These are phyloP conservation scores for Chrysosporium queenslandicum DNA, from an alignment of 2,329 filamentous ascomycete genomes.

Conservation along the genomic window DNA sequence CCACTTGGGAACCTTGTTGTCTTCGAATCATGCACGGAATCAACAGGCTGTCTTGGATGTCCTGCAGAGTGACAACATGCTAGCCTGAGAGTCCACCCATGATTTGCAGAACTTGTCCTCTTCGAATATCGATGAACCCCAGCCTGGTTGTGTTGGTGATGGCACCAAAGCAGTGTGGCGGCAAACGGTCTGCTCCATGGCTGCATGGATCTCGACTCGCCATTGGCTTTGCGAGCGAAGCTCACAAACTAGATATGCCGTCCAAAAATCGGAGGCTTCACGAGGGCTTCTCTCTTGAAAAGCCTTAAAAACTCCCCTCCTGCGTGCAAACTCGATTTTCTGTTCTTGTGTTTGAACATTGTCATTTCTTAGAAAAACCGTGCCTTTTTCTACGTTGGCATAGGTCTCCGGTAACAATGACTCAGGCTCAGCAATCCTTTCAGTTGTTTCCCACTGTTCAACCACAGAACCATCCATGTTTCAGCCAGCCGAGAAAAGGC, in stretches of 20 bases:
- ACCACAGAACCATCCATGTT: conserved; percentile 21
- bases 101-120: conserved; percentile 7
- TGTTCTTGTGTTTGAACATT: not conserved
- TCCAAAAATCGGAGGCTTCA: not conserved
- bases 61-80: conserved; percentile 4
- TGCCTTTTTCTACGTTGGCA: not conserved
- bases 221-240: conserved; percentile 3
- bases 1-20: not conserved
- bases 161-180: not conserved
- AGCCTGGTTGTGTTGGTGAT: not conserved
- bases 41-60: not conserved
- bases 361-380: not conserved
- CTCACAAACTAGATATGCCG: not conserved
- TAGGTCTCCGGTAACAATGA: not conserved
- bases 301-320: not conserved
- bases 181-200: conserved; percentile 5
- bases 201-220: not conserved
- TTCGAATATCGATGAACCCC: no score
- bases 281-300: not conserved
- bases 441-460: conserved; percentile 34
- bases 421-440: conserved; percentile 20
- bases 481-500: conserved; percentile 25
- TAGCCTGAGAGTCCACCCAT: not conserved
- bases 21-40: conserved; percentile 4
- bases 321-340: not conserved